A percentile compares a stretch with the other conserved stretches of the same genome.
phyloP scores from a whole-genome alignment of 768 basidiomycete species.

The Collybia sp. region DNA sequence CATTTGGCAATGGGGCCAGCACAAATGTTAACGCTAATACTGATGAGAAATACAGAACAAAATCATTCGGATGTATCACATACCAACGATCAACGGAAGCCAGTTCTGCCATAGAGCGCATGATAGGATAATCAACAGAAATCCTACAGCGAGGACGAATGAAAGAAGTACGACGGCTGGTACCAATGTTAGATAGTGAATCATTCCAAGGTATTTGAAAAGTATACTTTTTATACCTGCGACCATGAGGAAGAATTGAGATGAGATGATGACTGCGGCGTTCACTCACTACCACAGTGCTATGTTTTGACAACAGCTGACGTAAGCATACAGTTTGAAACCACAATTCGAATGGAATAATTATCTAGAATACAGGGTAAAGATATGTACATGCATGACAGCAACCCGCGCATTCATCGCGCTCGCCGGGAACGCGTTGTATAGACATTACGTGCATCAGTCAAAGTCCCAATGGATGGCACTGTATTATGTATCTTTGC shows the following conservation, averaged over 20 bases:
- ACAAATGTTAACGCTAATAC: constrained; percentile 85
- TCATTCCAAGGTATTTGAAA: constrained; percentile 1
- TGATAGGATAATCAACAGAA: constrained; percentile 93
- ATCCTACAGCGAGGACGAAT: constrained; percentile 97
- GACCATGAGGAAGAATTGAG: constrained; percentile 34
- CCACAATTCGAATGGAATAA: neutral
- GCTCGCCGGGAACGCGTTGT: constrained; percentile 28
- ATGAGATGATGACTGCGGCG: neutral
- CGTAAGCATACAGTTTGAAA: too few species aligned
- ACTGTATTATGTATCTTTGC: constrained; percentile 7
- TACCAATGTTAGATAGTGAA: neutral
- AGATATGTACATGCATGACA: neutral
- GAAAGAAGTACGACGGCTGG: constrained; percentile 94
- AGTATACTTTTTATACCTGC: constrained; percentile 70
- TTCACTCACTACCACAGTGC: too few species aligned
- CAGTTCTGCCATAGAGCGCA: constrained; percentile 97
- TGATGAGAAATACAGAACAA: too few species aligned
- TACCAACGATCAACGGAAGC: constrained; percentile 95
- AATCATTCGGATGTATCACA: constrained; percentile 19
- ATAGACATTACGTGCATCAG: constrained; percentile 39
- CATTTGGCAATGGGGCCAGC: constrained; percentile 93
- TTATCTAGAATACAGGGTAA: neutral
- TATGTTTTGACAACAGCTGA: too few species aligned
- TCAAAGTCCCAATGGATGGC: constrained; percentile 27
- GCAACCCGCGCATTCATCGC: constrained; percentile 13